phyloP scores from a whole-genome alignment of 805 yeast genomes.

The Cyberlindnera japonica region DNA sequence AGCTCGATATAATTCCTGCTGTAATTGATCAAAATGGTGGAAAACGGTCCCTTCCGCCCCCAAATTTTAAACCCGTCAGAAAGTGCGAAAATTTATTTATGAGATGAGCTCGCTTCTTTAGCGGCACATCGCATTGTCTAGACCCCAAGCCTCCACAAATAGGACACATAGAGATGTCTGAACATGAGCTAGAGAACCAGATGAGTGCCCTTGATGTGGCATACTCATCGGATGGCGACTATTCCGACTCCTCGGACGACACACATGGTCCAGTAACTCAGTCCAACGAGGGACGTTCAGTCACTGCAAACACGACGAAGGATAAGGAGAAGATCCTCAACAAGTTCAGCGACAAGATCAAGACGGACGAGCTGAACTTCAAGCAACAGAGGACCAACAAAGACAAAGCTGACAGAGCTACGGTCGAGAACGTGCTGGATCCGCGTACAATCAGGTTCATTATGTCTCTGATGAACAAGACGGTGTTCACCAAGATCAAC shows the following conservation, averaged over 20 bases:
- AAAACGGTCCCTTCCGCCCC: no score
- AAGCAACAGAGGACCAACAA: slow-evolving; percentile 58
- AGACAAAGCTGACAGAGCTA: slow-evolving; percentile 91
- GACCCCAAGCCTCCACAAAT: neutral
- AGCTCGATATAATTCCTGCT: no score
- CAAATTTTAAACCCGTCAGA: no score
- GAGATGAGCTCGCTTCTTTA: slow-evolving; percentile 11
- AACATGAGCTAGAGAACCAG: neutral
- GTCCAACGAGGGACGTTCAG: neutral
- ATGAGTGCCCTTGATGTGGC: slow-evolving; percentile 2
- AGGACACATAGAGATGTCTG: slow-evolving; percentile 1
- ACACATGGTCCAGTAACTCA: neutral
- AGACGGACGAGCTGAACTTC: slow-evolving; percentile 53
- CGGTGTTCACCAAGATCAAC: slow-evolving; percentile 77
- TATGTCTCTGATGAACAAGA: slow-evolving; percentile 76
- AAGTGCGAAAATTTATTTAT: slow-evolving; percentile 3
- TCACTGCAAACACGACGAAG: slow-evolving; percentile 14
- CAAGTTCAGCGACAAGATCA: slow-evolving; percentile 62
- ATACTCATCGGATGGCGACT: slow-evolving; percentile 5
- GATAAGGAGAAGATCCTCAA: slow-evolving; percentile 50
- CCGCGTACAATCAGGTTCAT: slow-evolving; percentile 88
- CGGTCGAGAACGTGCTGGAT: slow-evolving; percentile 94
- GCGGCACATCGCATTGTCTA: no score
- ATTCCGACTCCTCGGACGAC: slow-evolving; percentile 6
- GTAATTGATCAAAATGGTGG: no score